phyloP scores from a whole-genome alignment of 2,329 filamentous ascomycete species.

The Bertia moriformis region DNA sequence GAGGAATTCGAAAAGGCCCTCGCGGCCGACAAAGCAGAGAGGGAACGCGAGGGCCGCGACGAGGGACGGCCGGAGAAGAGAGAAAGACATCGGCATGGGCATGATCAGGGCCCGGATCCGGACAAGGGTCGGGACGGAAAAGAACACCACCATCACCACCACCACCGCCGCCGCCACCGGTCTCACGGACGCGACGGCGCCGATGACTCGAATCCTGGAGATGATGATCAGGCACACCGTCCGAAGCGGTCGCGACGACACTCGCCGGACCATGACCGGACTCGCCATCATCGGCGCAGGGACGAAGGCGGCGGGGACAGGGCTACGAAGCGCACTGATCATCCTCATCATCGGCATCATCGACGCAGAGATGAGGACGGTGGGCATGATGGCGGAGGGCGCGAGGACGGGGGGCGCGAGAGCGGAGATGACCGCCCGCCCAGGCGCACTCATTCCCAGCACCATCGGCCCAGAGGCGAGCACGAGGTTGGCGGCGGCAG shows the following conservation, averaged over 20 bases:
- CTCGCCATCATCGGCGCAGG: too few relatives aligned
- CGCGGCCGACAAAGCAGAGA: conserved; percentile 44
- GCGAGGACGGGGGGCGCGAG: too few relatives aligned
- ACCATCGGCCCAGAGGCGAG: too few relatives aligned
- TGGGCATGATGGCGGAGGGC: too few relatives aligned
- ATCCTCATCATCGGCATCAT: too few relatives aligned
- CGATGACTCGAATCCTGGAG: conserved; percentile 24
- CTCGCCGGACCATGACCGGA: conserved; percentile 29
- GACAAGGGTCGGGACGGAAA: conserved; percentile 28
- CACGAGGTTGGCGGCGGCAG: too few relatives aligned
- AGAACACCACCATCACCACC: conserved; percentile 18
- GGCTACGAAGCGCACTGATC: too few relatives aligned
- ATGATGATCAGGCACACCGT: conserved; percentile 40
- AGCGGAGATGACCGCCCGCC: too few relatives aligned
- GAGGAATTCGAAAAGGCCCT: conserved; percentile 68
- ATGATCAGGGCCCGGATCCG: conserved; percentile 23
- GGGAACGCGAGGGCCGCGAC: conserved; percentile 28
- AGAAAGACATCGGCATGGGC: conserved; percentile 26
- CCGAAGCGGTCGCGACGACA: conserved; percentile 54
- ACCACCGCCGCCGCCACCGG: conserved; percentile 13
- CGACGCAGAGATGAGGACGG: too few relatives aligned
- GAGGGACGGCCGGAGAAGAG: conserved; percentile 25
- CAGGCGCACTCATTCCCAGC: too few relatives aligned
- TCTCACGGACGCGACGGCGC: conserved; percentile 22
- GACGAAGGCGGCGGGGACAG: too few relatives aligned